A percentile compares a stretch with the other conserved stretches of the same genome.
These are phyloP conservation scores for Vitis labrusca DNA, from an alignment of 164 flowering plant species.

Conservation along the genomic window DNA sequence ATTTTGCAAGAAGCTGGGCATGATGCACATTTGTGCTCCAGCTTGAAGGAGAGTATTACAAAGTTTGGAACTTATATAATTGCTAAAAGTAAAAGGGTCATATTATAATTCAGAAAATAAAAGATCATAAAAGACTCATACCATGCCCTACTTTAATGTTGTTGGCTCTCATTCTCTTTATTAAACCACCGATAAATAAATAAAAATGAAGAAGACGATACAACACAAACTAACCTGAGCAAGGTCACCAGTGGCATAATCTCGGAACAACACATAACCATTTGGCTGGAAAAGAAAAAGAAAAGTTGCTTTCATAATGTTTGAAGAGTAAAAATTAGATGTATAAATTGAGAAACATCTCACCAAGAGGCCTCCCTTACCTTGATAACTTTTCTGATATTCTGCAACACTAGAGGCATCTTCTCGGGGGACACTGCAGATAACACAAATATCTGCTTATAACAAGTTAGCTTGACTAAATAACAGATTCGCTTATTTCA, in stretches of 20 bases:
- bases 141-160: no score
- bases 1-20: no score
- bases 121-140: no score
- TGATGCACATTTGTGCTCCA: no score
- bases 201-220: neutral
- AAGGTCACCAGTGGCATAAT: conserved; percentile 94
- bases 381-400: conserved; percentile 77
- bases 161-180: no score
- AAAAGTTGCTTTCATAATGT: conserved; percentile 1
- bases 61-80: no score
- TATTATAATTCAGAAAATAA: no score
- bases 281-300: conserved; percentile 63
- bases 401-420: conserved; percentile 81
- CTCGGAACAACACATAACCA: conserved; percentile 85
- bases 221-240: conserved; percentile 77
- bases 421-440: conserved; percentile 98
- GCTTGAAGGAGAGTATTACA: no score
- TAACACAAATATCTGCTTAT: conserved; percentile 80
- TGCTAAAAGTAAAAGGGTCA: no score
- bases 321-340: conserved; percentile 4
- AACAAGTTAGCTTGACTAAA: conserved; percentile 48
- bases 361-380: conserved; percentile 26
- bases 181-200: neutral
- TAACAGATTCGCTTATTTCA: neutral
- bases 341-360: neutral